These are phyloP conservation scores for Lactarius quietus DNA, from an alignment of 768 basidiomycete genomes.

Conservation along the genomic window DNA sequence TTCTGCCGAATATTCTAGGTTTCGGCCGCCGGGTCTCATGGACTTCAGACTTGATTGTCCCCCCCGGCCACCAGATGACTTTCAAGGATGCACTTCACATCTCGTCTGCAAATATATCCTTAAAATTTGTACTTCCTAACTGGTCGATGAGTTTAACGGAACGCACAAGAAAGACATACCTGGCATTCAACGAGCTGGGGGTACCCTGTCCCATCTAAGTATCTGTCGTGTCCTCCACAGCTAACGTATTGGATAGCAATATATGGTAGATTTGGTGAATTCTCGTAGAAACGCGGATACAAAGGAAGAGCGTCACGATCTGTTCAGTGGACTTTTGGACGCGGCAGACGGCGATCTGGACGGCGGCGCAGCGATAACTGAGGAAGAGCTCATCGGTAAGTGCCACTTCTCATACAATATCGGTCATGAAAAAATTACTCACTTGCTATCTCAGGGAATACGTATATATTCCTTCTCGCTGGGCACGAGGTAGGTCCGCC, in stretches of 20 bases:
- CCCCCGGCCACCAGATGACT: constrained; percentile 44
- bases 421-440: not conserved
- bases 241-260: constrained; percentile 20
- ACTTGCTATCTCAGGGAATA: constrained; percentile 22
- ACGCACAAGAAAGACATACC: constrained; percentile 31
- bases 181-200: constrained; percentile 44
- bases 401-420: not conserved
- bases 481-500: constrained; percentile 32
- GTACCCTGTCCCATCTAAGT: constrained; percentile 29
- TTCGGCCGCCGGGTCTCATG: constrained; percentile 52
- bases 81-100: constrained; percentile 49
- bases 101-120: constrained; percentile 38
- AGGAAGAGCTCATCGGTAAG: constrained; percentile 28
- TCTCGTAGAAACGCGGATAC: constrained; percentile 18
- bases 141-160: constrained; percentile 40
- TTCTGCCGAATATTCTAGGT: constrained; percentile 26
- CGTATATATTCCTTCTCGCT: constrained; percentile 36
- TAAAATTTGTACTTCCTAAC: constrained; percentile 40
- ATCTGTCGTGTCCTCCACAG: not conserved
- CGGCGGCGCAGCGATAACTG: constrained; percentile 17
- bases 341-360: constrained; percentile 25
- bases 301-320: constrained; percentile 27
- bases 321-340: constrained; percentile 30
- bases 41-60: constrained; percentile 41
- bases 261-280: constrained; percentile 32